Evolutionary conservation across 225 moss, liverwort and hornwort genomes (phyloP).

Genomic region (Bryum argenteum): DNA sequence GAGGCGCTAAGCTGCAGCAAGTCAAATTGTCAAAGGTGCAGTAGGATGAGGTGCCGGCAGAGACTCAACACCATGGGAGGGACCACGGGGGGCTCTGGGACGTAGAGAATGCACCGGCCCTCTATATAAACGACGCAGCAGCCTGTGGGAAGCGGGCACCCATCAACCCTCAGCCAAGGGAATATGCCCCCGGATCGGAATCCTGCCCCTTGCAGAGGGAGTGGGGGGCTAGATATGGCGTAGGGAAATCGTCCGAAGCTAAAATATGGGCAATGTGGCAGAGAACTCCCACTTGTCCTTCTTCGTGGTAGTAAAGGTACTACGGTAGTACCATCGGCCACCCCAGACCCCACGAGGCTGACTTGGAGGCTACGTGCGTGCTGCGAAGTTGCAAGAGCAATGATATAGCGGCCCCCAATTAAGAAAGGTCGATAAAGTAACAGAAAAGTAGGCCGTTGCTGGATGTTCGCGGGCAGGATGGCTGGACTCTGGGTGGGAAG

Average conservation of each 20-base stretch:
- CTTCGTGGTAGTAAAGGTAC: constrained; percentile 6
- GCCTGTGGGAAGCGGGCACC: background rate
- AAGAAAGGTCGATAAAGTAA: no score
- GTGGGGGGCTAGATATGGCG: background rate
- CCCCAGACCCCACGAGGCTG: background rate
- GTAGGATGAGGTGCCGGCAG: no score
- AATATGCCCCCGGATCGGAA: constrained; percentile 13
- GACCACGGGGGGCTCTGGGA: background rate
- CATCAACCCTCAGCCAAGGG: background rate
- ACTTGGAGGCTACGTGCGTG: background rate
- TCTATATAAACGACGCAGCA: background rate
- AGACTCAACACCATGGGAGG: background rate
- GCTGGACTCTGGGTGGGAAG: no score
- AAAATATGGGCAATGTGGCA: background rate
- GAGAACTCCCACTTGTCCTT: background rate
- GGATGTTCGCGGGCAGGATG: no score
- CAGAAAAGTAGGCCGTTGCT: no score
- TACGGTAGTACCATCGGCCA: background rate
- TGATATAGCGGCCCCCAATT: background rate
- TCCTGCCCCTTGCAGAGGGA: background rate
- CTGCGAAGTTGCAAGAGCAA: background rate
- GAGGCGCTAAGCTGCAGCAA: background rate
- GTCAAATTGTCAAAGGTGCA: background rate
- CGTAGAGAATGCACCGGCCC: background rate
- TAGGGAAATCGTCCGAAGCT: no score